Percentiles rank a stretch among this genome's conserved stretches.
phyloP scores from a whole-genome alignment of 148 eudicot genomes.

The Rhododendron vialii region DNA sequence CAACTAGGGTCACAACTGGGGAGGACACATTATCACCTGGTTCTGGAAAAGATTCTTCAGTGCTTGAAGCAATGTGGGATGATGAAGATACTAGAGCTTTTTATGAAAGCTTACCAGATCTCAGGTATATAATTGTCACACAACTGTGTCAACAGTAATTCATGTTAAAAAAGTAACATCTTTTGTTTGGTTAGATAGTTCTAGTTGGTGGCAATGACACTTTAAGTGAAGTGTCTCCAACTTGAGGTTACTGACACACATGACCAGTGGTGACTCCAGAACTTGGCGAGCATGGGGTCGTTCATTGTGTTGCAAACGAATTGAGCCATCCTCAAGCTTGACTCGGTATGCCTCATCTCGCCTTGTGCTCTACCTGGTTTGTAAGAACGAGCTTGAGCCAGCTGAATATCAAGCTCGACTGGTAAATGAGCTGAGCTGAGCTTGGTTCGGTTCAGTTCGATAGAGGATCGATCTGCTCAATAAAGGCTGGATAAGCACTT shows the following conservation, averaged over 20 bases:
- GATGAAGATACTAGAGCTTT: slow-evolving; percentile 96
- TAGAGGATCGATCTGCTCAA: neutral
- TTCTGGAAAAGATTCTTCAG: slow-evolving; percentile 67
- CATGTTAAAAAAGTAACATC: neutral
- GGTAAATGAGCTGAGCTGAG: neutral
- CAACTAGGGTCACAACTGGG: slow-evolving; percentile 86
- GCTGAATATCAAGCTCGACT: neutral
- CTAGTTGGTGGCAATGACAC: neutral
- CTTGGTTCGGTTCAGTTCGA: neutral
- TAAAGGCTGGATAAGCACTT: neutral
- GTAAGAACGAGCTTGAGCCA: neutral
- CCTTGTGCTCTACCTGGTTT: too few species aligned
- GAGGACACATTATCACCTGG: slow-evolving; percentile 59
- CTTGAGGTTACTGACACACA: neutral
- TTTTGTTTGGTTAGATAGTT: slow-evolving; percentile 2
- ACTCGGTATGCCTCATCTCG: too few species aligned
- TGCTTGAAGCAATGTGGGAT: slow-evolving; percentile 87
- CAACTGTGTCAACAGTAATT: neutral
- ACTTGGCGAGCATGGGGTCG: neutral
- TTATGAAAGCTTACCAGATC: slow-evolving; percentile 93
- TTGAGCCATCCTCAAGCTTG: too few species aligned
- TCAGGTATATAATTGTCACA: slow-evolving; percentile 49
- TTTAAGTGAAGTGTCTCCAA: slow-evolving; percentile 6
- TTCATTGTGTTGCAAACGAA: neutral
- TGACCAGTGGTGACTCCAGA: neutral